phyloP scores from a whole-genome alignment of 805 yeast genomes.

The Candida parachauliodes region DNA sequence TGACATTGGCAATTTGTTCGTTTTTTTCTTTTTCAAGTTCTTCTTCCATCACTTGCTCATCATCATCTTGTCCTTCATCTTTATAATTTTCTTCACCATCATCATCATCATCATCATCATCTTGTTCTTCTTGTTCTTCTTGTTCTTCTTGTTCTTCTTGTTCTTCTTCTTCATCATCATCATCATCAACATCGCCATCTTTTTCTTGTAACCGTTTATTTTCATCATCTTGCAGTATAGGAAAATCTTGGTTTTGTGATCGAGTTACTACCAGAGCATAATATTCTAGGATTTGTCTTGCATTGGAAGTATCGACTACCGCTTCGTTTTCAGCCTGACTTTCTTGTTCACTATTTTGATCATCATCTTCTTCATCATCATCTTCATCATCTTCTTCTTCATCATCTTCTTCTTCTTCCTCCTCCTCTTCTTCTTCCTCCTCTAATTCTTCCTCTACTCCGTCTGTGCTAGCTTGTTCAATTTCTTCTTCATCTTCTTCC shows the following conservation, averaged over 20 bases:
- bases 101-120: conserved; percentile 2
- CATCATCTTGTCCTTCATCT: conserved; percentile 6
- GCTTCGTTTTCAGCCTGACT: no score
- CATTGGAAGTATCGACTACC: no score
- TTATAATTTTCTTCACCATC: conserved; percentile 10
- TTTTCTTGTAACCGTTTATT: conserved; percentile 8
- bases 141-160: conserved; percentile 10
- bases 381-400: conserved; percentile 8
- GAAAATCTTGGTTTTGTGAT: no score
- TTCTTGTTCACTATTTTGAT: conserved; percentile 3
- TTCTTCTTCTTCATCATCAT: conserved; percentile 4
- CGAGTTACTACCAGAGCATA: no score
- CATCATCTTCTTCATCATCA: conserved; percentile 30
- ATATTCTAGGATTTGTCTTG: no score
- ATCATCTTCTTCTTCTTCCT: conserved; percentile 9
- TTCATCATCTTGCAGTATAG: conserved; percentile 8
- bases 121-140: conserved; percentile 28
- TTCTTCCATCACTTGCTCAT: conserved; percentile 13
- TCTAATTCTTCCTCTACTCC: conserved; percentile 11
- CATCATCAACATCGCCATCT: conserved; percentile 29
- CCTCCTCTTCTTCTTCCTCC: conserved; percentile 12
- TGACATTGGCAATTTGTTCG: no score
- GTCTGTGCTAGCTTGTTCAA: conserved; percentile 5
- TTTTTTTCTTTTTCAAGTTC: conserved; percentile 21
- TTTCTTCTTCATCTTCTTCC: conserved; percentile 9